Conservation (phyloP, 2,329 filamentous ascomycete species). For the Aspergillus japonicus region DNA sequence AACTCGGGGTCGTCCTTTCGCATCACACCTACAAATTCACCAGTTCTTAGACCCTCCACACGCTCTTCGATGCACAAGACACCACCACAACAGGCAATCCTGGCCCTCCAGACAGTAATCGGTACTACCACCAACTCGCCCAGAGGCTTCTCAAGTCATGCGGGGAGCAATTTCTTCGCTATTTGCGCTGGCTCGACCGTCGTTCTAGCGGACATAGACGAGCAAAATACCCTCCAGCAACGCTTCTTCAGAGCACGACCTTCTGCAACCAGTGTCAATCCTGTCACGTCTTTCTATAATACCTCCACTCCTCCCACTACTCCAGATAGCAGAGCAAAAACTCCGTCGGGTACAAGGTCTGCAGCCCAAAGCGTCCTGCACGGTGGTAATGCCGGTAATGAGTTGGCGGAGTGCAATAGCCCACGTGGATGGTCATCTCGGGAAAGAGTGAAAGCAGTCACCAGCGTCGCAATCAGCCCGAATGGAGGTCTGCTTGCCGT, state of each 20-base stretch:
- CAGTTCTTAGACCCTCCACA: constrained; percentile 61
- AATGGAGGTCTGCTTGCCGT: constrained; percentile 87
- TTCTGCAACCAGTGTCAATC: constrained; percentile 64
- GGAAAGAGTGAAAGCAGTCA: constrained; percentile 91
- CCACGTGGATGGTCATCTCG: constrained; percentile 81
- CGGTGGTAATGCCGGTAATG: constrained; percentile 49
- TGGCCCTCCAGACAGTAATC: constrained; percentile 80
- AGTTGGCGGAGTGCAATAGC: constrained; percentile 57
- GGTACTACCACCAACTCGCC: constrained; percentile 84
- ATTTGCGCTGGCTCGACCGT: constrained; percentile 91
- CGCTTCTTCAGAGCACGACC: constrained; percentile 89
- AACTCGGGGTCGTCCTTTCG: constrained; percentile 51
- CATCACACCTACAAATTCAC: constrained; percentile 75
- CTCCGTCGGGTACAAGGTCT: constrained; percentile 54
- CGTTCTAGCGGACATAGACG: constrained; percentile 79
- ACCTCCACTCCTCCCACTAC: constrained; percentile 58
- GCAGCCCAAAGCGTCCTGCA: constrained; percentile 43
- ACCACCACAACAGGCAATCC: constrained; percentile 43
- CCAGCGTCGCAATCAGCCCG: constrained; percentile 81
- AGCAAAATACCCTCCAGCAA: constrained; percentile 64
- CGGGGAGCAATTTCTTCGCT: constrained; percentile 70
- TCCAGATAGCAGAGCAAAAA: constrained; percentile 58
- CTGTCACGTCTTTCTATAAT: constrained; percentile 54
- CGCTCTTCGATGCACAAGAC: constrained; percentile 60
- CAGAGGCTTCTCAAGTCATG: constrained; percentile 80